Conservation (phyloP, 2,329 filamentous ascomycete genomes). For the Coniosporium tulheliwenetii region DNA sequence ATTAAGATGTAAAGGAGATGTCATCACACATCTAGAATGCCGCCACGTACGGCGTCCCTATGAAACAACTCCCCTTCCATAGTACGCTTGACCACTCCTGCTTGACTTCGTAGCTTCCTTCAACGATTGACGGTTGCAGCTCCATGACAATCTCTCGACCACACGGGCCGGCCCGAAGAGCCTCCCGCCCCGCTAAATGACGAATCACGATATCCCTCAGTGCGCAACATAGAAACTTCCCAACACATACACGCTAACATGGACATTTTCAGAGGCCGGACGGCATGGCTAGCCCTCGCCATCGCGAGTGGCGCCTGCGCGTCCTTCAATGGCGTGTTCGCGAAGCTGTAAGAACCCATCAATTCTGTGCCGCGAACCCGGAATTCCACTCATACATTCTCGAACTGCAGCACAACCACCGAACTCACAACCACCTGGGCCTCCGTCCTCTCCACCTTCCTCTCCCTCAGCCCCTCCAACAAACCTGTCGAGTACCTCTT, state of each 20-base stretch:
- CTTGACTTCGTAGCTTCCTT: too few species aligned
- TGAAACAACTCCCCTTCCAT: too few species aligned
- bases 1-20: too few species aligned
- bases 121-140: too few species aligned
- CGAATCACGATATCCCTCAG: too few species aligned
- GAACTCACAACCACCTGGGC: slow-evolving; percentile 39
- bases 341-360: slow-evolving; percentile 49
- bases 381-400: background rate
- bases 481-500: slow-evolving; percentile 33
- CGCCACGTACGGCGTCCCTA: too few species aligned
- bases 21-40: too few species aligned
- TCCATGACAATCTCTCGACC: too few species aligned
- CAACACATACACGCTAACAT: background rate
- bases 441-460: slow-evolving; percentile 28
- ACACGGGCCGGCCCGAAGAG: too few species aligned
- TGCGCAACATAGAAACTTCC: too few species aligned
- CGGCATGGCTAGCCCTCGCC: slow-evolving; percentile 44
- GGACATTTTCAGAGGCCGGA: background rate
- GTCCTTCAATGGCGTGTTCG: slow-evolving; percentile 69
- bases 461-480: slow-evolving; percentile 30
- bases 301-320: slow-evolving; percentile 63
- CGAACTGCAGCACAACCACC: slow-evolving; percentile 38
- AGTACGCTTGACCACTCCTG: too few species aligned
- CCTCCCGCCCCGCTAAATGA: too few species aligned
- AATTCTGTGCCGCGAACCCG: slow-evolving; percentile 1